Conservation (phyloP, 2,329 filamentous ascomycete species). For the Trichoderma cornu-damae region DNA sequence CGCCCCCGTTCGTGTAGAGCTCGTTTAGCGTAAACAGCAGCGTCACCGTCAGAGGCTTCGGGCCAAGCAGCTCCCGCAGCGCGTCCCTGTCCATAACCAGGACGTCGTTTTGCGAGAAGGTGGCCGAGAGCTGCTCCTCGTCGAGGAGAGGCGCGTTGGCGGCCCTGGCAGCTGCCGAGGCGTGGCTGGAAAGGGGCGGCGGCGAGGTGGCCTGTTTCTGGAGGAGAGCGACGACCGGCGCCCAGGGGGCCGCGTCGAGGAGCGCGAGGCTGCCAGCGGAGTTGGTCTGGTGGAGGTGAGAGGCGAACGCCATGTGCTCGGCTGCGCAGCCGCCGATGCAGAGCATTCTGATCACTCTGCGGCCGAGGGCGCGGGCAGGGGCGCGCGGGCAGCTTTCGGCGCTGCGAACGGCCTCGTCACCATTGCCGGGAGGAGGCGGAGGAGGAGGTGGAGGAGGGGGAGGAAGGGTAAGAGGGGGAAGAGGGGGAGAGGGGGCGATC, state of each 20-base stretch:
- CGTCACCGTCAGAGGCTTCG: constrained; percentile 58
- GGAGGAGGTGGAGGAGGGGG: too few relatives aligned
- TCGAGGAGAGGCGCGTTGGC: constrained; percentile 43
- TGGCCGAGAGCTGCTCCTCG: constrained; percentile 34
- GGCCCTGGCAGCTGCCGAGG: constrained; percentile 43
- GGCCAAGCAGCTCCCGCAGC: constrained; percentile 32
- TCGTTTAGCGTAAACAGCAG: constrained; percentile 95
- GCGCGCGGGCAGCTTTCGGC: too few relatives aligned
- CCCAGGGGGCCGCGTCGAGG: constrained; percentile 83
- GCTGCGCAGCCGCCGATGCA: constrained; percentile 55
- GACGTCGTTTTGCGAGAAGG: constrained; percentile 46
- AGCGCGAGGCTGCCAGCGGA: constrained; percentile 48
- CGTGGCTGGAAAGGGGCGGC: constrained; percentile 48
- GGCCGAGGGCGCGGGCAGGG: not conserved
- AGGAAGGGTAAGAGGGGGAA: too few relatives aligned
- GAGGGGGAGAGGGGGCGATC: too few relatives aligned
- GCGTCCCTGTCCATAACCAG: constrained; percentile 37
- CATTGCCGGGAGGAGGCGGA: not conserved
- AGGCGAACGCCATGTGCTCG: constrained; percentile 54
- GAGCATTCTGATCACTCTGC: constrained; percentile 36
- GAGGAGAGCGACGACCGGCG: constrained; percentile 54
- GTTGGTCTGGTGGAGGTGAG: constrained; percentile 34
- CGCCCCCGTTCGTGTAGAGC: constrained; percentile 73
- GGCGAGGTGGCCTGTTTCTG: constrained; percentile 50
- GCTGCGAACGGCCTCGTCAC: not conserved